A percentile compares a stretch with the other conserved stretches of the same genome.
These are phyloP conservation scores for Eucalyptus albens DNA, from an alignment of 345 rosid species.

Conservation along the genomic window DNA sequence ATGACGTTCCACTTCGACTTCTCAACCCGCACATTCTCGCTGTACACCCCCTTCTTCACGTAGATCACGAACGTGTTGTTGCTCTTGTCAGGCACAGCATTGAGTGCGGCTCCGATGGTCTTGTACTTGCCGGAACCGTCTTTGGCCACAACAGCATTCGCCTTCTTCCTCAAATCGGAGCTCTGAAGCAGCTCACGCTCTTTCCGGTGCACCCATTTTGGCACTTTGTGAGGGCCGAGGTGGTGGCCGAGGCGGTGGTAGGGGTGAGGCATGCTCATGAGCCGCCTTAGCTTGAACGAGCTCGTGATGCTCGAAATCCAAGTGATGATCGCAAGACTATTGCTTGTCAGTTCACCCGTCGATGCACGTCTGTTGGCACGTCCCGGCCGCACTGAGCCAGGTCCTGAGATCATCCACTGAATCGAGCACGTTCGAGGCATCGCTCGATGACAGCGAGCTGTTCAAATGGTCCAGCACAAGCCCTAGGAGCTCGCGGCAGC, in stretches of 20 bases:
- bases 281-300: constrained; percentile 27
- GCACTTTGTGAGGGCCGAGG: neutral
- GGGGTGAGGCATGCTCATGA: constrained; percentile 7
- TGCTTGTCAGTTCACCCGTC: constrained; percentile 43
- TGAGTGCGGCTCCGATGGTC: constrained; percentile 45
- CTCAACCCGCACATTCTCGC: constrained; percentile 52
- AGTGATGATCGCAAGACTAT: constrained; percentile 55
- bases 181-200: constrained; percentile 28
- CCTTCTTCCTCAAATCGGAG: constrained; percentile 34
- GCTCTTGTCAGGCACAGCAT: constrained; percentile 48
- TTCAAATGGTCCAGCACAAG: constrained; percentile 53
- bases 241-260: no score
- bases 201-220: constrained; percentile 3
- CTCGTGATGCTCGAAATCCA: constrained; percentile 42
- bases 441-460: constrained; percentile 10
- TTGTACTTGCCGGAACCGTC: constrained; percentile 62
- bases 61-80: constrained; percentile 49
- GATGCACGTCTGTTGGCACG: constrained; percentile 33
- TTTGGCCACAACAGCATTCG: constrained; percentile 53
- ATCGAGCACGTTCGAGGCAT: constrained; percentile 1
- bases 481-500: constrained; percentile 42
- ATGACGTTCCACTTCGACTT: constrained; percentile 46
- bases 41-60: constrained; percentile 64
- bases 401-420: constrained; percentile 38
- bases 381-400: constrained; percentile 56